Conservation (phyloP, 192 early-diverging fungal species). For the Gaertneriomyces sp. region DNA sequence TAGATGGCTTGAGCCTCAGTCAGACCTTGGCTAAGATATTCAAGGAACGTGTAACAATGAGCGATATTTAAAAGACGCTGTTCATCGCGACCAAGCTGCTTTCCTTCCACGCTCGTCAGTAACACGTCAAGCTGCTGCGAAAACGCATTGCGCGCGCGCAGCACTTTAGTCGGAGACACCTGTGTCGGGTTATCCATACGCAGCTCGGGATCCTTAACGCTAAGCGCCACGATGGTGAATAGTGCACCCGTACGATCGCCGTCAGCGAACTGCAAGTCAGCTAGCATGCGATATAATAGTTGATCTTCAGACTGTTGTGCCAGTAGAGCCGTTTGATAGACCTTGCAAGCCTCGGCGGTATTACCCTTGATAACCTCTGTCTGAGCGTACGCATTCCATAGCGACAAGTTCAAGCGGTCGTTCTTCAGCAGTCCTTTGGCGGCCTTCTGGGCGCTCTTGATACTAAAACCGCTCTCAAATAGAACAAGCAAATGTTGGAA, state of each 20-base stretch:
- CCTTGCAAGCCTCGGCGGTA: slow-evolving; percentile 36
- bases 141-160: slow-evolving; percentile 11
- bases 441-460: slow-evolving; percentile 32
- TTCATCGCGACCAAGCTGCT: background rate
- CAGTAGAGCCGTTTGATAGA: slow-evolving; percentile 37
- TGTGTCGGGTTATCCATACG: background rate
- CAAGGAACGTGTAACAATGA: slow-evolving; percentile 22
- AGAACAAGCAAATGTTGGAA: slow-evolving; percentile 15
- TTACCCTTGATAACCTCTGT: slow-evolving; percentile 31
- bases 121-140: slow-evolving; percentile 10
- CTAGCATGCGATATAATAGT: slow-evolving; percentile 29
- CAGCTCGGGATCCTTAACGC: slow-evolving; percentile 14
- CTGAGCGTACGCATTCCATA: slow-evolving; percentile 43
- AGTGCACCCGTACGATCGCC: slow-evolving; percentile 12
- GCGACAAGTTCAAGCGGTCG: slow-evolving; percentile 36
- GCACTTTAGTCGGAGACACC: slow-evolving; percentile 5
- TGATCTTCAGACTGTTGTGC: slow-evolving; percentile 29
- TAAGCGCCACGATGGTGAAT: slow-evolving; percentile 18
- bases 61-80: background rate
- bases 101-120: background rate
- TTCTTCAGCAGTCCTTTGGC: slow-evolving; percentile 40
- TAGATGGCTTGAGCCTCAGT: slow-evolving; percentile 21
- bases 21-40: slow-evolving; percentile 25
- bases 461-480: slow-evolving; percentile 25
- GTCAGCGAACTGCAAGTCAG: slow-evolving; percentile 30